Percentiles rank a stretch among this genome's conserved stretches.
Evolutionary conservation across 192 early-diverging fungal genomes (phyloP).

Genomic region (Funneliformis mosseae): DNA sequence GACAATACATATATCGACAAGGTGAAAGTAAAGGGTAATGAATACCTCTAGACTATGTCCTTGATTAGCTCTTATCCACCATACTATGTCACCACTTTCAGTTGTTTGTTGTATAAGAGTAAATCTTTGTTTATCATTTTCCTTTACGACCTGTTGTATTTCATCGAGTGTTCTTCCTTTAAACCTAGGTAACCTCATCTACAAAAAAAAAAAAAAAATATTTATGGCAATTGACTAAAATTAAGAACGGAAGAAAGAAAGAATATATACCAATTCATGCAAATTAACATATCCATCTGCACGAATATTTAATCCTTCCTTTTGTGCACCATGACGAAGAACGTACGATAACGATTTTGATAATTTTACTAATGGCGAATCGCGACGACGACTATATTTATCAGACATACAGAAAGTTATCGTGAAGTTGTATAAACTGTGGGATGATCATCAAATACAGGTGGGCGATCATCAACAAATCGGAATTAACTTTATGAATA

Average conservation of each 20-base stretch:
- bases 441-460: too few relatives aligned
- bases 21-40: background rate
- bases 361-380: slow-evolving; percentile 29
- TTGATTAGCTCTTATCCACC: slow-evolving; percentile 84
- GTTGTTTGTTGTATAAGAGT: slow-evolving; percentile 49
- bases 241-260: background rate
- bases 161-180: slow-evolving; percentile 58
- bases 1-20: background rate
- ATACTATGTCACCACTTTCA: slow-evolving; percentile 32
- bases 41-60: slow-evolving; percentile 70
- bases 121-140: slow-evolving; percentile 86
- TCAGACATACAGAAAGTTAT: background rate
- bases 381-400: background rate
- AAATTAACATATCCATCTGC: slow-evolving; percentile 77
- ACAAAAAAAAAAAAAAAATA: slow-evolving; percentile 12
- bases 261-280: slow-evolving; percentile 57
- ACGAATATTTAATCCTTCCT: slow-evolving; percentile 73
- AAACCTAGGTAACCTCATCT: slow-evolving; percentile 64
- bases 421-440: too few relatives aligned
- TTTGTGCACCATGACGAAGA: slow-evolving; percentile 80
- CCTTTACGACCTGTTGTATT: slow-evolving; percentile 67
- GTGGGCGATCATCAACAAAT: too few relatives aligned
- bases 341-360: slow-evolving; percentile 84
- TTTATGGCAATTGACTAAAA: background rate
- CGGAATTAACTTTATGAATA: too few relatives aligned